A percentile compares a stretch with the other conserved stretches of the same genome.
Conservation (phyloP, 2,329 filamentous ascomycete species). For the Aureobasidium sp. region DNA sequence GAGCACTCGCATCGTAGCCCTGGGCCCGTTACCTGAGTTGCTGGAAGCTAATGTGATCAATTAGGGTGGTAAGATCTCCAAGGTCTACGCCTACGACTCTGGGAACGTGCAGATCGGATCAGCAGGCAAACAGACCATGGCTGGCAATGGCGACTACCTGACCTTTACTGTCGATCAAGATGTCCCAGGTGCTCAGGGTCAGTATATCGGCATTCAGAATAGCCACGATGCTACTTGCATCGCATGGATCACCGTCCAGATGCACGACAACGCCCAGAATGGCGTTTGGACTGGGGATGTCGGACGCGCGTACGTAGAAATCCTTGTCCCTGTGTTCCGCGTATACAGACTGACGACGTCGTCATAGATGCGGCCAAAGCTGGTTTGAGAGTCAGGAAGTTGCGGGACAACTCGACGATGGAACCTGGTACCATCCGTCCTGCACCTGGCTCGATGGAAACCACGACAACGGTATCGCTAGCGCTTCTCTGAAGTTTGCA, state of each 20-base stretch:
- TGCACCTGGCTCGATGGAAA: background rate
- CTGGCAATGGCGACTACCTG: background rate
- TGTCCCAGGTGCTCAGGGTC: background rate
- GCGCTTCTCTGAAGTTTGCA: background rate
- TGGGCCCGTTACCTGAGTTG: background rate
- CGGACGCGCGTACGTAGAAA: background rate
- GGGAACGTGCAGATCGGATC: background rate
- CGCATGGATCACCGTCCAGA: background rate
- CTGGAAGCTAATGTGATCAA: background rate
- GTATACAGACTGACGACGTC: background rate
- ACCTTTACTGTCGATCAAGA: background rate
- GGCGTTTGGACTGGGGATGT: background rate
- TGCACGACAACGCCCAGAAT: background rate
- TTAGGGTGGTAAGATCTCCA: background rate
- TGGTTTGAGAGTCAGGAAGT: background rate
- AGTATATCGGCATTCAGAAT: background rate
- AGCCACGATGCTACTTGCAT: background rate
- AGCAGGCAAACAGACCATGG: background rate
- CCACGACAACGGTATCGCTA: background rate
- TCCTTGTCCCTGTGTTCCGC: background rate
- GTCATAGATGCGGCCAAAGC: background rate
- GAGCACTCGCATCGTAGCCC: background rate
- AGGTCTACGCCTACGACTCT: background rate
- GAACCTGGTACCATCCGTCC: background rate
- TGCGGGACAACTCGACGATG: background rate